Conservation (phyloP, 352 stramenopile genomes). For the Peronospora tabacina region DNA sequence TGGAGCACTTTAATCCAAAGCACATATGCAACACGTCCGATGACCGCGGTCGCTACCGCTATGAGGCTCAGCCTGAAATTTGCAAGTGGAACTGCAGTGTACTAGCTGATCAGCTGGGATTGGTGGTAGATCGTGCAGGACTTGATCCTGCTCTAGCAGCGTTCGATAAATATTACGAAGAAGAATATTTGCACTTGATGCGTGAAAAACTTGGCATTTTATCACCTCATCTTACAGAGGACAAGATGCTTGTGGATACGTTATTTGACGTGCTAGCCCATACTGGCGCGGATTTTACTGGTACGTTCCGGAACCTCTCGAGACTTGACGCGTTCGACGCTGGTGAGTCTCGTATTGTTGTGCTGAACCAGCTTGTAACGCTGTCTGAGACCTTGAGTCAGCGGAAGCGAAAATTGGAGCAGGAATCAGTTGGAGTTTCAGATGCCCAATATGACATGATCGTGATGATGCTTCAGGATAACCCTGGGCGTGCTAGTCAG, state of each 20-base stretch:
- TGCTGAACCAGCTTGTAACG: conserved; percentile 40
- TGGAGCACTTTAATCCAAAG: conserved; percentile 85
- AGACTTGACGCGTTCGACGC: conserved; percentile 35
- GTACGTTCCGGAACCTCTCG: conserved; percentile 55
- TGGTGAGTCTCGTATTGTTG: conserved; percentile 9
- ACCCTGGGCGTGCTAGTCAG: conserved; percentile 47
- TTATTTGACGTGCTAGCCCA: conserved; percentile 50
- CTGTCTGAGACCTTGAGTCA: conserved; percentile 69
- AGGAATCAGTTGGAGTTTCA: conserved; percentile 40
- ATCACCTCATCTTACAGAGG: conserved; percentile 28
- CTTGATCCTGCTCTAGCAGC: conserved; percentile 23
- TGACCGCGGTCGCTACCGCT: conserved; percentile 70
- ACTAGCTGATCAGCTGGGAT: conserved; percentile 54
- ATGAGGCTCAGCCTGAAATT: conserved; percentile 73
- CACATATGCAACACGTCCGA: conserved; percentile 83
- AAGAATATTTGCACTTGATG: conserved; percentile 56
- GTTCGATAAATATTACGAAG: conserved; percentile 45
- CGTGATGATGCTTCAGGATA: conserved; percentile 46
- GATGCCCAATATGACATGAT: conserved; percentile 73
- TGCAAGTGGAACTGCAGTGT: conserved; percentile 82
- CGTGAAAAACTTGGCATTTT: conserved; percentile 57
- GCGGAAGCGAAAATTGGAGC: conserved; percentile 42
- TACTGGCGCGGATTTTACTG: conserved; percentile 75
- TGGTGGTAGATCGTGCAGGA: conserved; percentile 31
- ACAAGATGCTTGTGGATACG: conserved; percentile 41